Base-by-base conservation (phyloP, 2,329 filamentous ascomycete species). In the Neofusicoccum umdonicola region DNA sequence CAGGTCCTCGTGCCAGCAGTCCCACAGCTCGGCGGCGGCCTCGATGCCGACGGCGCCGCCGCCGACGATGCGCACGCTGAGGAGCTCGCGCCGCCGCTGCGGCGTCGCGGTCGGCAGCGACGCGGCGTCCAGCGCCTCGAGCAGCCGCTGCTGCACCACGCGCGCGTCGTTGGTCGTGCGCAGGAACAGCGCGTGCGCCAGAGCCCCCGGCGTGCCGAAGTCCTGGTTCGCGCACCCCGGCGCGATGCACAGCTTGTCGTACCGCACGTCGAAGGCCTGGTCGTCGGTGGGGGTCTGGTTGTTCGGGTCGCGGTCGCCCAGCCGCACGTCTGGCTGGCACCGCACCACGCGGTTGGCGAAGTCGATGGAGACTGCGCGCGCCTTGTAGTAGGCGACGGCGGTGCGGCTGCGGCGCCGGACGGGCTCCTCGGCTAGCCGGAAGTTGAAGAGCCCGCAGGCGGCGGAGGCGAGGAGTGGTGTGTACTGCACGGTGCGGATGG, bases 391-490 rank as follows among this genome's bases (percentile, higher is more conserved):
- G 34, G 70, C 66, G 6, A 69, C 68, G 2, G 64, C 48, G 22
- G 60, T 65, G 6, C 74, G 70, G 31, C 69, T 68, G 47, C 74
- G 72, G 19, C 77, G 71, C 9, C 79, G 73, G 5, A 82, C 69
- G 1, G 79, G 78, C 67, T 82, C 80, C 67, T 82, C 80, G 22
- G 80, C 79, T 1, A 81, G 73, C 13, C 78, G 74, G 66, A 81
- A 80, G 63, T 81, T 74, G 73, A 82, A 82, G 39, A 81, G 74
- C 0, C 78, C 79, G 50, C 77, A 79, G 11, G 80, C 80, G 39
- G 80, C 80, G 41, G 63, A 68, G 66, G 63, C 66, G 63, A 82
- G 75, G 1, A 82, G 71, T 6, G 80, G 80, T 0, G 80, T 82
- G 65, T 81, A 79, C 47, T 79, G 78, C 34, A 78, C 74, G 3